These are phyloP conservation scores for Boletus rubescentipes DNA, from an alignment of 768 basidiomycete genomes.

Conservation along the genomic window DNA sequence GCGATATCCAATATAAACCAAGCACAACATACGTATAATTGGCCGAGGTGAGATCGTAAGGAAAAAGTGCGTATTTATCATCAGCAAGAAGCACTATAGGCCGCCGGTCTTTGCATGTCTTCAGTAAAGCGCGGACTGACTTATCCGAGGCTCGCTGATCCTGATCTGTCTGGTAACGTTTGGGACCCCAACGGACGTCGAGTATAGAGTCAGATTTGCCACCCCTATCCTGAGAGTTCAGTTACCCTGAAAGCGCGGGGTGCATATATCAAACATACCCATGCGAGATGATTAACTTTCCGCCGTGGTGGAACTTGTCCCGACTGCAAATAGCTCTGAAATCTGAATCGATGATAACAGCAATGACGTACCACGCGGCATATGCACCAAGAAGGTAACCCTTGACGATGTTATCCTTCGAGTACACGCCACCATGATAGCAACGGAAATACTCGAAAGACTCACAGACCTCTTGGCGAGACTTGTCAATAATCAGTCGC, in stretches of 20 bases:
- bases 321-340: conserved; percentile 44
- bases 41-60: conserved; percentile 56
- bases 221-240: conserved; percentile 43
- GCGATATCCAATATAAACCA: conserved; percentile 64
- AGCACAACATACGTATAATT: conserved; percentile 53
- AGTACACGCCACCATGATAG: conserved; percentile 83
- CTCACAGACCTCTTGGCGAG: conserved; percentile 84
- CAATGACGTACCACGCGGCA: conserved; percentile 53
- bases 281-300: conserved; percentile 78
- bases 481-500: conserved; percentile 40
- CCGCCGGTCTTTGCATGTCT: conserved; percentile 49
- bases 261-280: conserved; percentile 49
- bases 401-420: conserved; percentile 53
- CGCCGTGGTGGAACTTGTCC: conserved; percentile 62
- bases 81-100: conserved; percentile 74
- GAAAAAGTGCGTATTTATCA: conserved; percentile 71
- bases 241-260: not conserved
- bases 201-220: conserved; percentile 65
- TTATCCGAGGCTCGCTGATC: conserved; percentile 70
- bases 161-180: conserved; percentile 43
- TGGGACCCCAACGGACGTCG: conserved; percentile 39
- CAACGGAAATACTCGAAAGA: conserved; percentile 63
- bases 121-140: conserved; percentile 68
- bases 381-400: conserved; percentile 78
- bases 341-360: conserved; percentile 1